Evolutionary conservation across 306 rosid species (phyloP), one percentile per base, ranked within the genome.

Genomic region (Casuarina equisetifolia): DNA sequence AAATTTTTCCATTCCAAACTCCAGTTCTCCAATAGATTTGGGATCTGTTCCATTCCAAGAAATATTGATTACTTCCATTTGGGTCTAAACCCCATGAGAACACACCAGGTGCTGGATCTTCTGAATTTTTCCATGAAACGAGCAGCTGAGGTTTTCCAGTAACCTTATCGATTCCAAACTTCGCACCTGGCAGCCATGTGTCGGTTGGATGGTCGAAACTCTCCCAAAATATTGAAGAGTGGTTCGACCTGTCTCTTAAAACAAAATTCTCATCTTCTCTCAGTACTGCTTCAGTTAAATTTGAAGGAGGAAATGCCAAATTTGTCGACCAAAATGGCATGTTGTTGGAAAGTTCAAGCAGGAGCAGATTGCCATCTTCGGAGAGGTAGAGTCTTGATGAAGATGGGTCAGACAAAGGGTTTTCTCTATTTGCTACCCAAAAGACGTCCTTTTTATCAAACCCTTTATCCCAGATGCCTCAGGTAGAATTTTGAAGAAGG

Each of bases 31-130:
- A 55, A 19, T 55, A 55, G 3, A 20, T 55, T 19, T 8, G 62
- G 62, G 36, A 55, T 55, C 36, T 55, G 32, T 55, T 55, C 62
- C 62, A 55, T 35, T 55, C 62, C 0, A 55, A 55, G 36, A 19
- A 2, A 55, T 4, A 7, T 19, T 55, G 62, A 19, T 3, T 11
- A 45, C 75, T 80, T 59, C 75, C 88, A 0, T 69, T 62, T 1
- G 88, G 90, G 75, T 84, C 88, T 32, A 82, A 51, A 58, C 84
- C 88, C 10, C 82, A 44, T 9, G 88, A 84, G 81, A 82, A 87
- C 5, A 82, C 44, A n/a, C 88, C 90, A 9, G 75, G 6, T 15
- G 85, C 78, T 2, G 90, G 86, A 80, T 87, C 78, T 2, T 84
- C 76, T 0, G 13, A 9, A 46, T 46, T 46, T 46, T 46, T 46